phyloP scores from a whole-genome alignment of 768 basidiomycete species.

The Russula dissimulans region DNA sequence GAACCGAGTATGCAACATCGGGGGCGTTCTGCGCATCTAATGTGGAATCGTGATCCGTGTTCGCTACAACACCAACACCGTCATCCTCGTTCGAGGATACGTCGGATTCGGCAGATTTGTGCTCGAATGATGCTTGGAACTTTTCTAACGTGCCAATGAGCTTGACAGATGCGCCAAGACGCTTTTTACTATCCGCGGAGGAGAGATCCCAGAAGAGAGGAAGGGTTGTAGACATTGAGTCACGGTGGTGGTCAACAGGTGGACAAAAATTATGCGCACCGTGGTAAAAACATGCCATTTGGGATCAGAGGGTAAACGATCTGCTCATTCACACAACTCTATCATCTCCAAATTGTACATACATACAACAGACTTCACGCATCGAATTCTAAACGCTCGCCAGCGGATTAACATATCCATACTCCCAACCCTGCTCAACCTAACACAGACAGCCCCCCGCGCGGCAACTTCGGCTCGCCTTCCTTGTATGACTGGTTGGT shows the following conservation, averaged over 20 bases:
- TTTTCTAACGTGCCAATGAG: slow-evolving; percentile 73
- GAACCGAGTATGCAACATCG: slow-evolving; percentile 89
- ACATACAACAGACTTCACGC: background rate
- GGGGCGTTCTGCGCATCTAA: slow-evolving; percentile 69
- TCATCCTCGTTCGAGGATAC: slow-evolving; percentile 29
- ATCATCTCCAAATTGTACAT: background rate
- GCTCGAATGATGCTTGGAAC: slow-evolving; percentile 64
- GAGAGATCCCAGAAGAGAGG: slow-evolving; percentile 94
- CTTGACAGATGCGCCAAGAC: slow-evolving; percentile 78
- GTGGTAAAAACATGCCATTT: background rate
- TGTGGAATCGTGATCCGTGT: slow-evolving; percentile 34
- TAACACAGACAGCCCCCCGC: slow-evolving; percentile 24
- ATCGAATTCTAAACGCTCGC: background rate
- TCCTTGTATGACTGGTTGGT: slow-evolving; percentile 58
- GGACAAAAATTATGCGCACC: background rate
- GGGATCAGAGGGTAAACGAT: background rate
- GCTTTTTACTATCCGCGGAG: slow-evolving; percentile 66
- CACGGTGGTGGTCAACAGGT: too few relatives aligned
- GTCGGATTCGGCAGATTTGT: slow-evolving; percentile 26
- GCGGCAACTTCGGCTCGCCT: slow-evolving; percentile 66
- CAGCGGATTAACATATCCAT: background rate
- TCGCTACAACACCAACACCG: slow-evolving; percentile 35
- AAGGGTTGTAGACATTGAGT: slow-evolving; percentile 71
- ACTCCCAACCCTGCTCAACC: background rate
- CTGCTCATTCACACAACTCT: background rate